Conservation (phyloP, 2,329 filamentous ascomycete species). For the Talaromyces sp. region DNA sequence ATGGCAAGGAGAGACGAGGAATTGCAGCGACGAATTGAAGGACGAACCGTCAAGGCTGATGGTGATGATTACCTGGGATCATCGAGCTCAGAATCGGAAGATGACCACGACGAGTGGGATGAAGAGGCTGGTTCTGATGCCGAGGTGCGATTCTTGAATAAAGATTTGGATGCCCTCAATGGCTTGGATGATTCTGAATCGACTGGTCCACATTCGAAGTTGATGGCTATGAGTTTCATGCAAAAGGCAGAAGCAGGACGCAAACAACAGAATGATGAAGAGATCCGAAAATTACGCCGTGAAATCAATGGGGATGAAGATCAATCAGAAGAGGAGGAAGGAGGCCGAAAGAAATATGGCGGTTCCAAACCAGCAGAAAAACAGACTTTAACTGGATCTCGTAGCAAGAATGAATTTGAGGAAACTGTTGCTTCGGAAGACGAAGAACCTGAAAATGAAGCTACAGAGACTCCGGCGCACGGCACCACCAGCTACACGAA, state of each 20-base stretch:
- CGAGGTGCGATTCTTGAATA: constrained; percentile 36
- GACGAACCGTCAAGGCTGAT: constrained; percentile 63
- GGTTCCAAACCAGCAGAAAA: constrained; percentile 33
- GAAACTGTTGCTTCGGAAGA: constrained; percentile 56
- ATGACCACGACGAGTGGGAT: constrained; percentile 59
- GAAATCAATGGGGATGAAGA: constrained; percentile 65
- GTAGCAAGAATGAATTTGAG: constrained; percentile 59
- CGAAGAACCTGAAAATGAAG: constrained; percentile 30
- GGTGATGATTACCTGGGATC: constrained; percentile 54
- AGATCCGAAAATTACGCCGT: constrained; percentile 66
- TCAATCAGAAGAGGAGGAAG: constrained; percentile 50
- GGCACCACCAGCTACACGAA: neutral
- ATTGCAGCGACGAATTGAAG: constrained; percentile 74
- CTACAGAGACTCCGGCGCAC: neutral
- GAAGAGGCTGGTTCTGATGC: constrained; percentile 34
- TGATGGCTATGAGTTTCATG: constrained; percentile 94
- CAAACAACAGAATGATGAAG: constrained; percentile 77
- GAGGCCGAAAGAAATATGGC: constrained; percentile 60
- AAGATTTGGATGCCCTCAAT: constrained; percentile 50
- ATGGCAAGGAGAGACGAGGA: constrained; percentile 82
- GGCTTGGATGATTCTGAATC: constrained; percentile 41
- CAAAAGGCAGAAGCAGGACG: constrained; percentile 76
- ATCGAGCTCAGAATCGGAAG: constrained; percentile 63
- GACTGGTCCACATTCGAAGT: constrained; percentile 57
- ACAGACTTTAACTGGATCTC: constrained; percentile 31